Base-by-base conservation (phyloP, 257 asterid species). In the Solanum gandarillasii region DNA sequence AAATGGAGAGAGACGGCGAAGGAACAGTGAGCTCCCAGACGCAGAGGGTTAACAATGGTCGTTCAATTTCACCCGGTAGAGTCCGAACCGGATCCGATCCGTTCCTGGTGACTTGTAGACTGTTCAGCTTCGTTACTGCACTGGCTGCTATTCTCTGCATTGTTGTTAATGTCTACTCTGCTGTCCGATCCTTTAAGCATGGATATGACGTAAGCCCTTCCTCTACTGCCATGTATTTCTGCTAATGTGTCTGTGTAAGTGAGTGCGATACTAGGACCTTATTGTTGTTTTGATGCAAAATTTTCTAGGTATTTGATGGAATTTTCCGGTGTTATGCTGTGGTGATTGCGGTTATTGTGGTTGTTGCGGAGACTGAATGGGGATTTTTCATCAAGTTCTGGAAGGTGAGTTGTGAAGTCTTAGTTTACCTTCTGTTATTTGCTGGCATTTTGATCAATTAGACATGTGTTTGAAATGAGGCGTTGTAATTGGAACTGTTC, bases 331-430 rank as follows among this genome's bases (percentile, higher is more conserved):
- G 99, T 88, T 97, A 96, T 70, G 98, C 99, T 9, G 99, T 96
- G 86, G 87, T 91, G 85, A 85, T 96, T 35, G 99, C 98, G 23
- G 70, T 95, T 7, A 38, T 95, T 62, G 98, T 94, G 87, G 96
- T 95, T 73, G 91, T 95, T 70, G 99, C 98, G 58, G 99, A 97
- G 94, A 97, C 96, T 12, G 99, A 97, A 89, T 97, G 99, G 99
- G 93, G 89, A 85, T 92, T 93, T 89, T 74, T 97, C 79, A 83
- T 92, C 88, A 93, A 91, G 89, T 96, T 95, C 90, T 97, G 88
- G 84, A 97, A 95, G 98, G 98, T 94, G 65, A 21, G 74, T 46
- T 21, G 25, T 67, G 18, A 38, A n/a, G n/a, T 67, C 29, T 21
- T 86, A 5, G 10, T 46, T 81, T 81, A 8, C 16, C 16, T 27